Base-by-base conservation (phyloP, 331 rosid genomes). In the Phaseolus coccineus region DNA sequence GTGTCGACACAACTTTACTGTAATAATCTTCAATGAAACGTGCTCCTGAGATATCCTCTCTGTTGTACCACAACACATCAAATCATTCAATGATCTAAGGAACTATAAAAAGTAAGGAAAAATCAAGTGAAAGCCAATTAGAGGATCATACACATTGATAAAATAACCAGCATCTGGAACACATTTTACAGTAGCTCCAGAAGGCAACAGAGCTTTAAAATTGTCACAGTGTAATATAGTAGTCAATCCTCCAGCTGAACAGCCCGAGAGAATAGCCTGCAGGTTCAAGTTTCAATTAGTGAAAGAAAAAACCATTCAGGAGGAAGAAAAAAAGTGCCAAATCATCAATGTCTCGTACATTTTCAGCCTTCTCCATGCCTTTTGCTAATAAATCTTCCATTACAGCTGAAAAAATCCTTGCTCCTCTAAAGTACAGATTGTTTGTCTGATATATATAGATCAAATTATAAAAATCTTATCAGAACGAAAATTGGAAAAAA, bases 241-340 rank as follows among this genome's bases (percentile, higher is more conserved):
- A 8, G 96, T 5, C 85, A 94, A 90, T 84, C 97, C 98, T 50
- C 98, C 98, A 52, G 98, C 98, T 0, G 98, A 94, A 77, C 97
- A 90, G 55, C 98, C 98, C 9, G 98, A 89, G 44, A 94, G 93
- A 67, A 94, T 84, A 64, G 97, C 98, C 98, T 94, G 86, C 15
- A 44, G 61, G 69, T 5, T 53, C 77, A 78, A 69, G 67, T 51
- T 70, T 66, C 4, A 42, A 73, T 16, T 12, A 69, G 57, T 78
- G 47, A 72, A 27, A 14, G 24, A 77, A 16, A 35, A 16, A 59
- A 10, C 14, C 51, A 57, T 66, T 22, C 12, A 76, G 13, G 44
- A 70, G 8, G 51, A 52, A 56, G 46, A 58, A 8, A 42, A 48
- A 51, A 52, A 28, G 19, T 1, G 27, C 66, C 10, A 69, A 70